Conservation (phyloP, 495 filamentous ascomycete species). For the Clohesyomyces aquaticus region DNA sequence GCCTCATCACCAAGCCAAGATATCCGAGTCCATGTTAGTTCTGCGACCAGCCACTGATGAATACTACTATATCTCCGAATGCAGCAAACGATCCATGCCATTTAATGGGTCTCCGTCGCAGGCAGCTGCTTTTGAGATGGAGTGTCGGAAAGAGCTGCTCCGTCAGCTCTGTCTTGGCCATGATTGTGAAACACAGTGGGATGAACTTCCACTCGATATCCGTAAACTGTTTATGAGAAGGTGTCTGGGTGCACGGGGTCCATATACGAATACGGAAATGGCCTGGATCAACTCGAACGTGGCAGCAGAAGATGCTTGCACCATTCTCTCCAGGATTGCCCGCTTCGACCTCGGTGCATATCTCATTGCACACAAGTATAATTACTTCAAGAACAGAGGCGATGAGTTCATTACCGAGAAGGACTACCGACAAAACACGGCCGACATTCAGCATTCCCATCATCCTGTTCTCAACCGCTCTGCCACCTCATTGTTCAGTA, state of each 20-base stretch:
- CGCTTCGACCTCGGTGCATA: constrained; percentile 44
- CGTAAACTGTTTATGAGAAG: constrained; percentile 40
- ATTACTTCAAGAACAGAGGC: constrained; percentile 36
- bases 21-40: constrained; percentile 55
- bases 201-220: constrained; percentile 39
- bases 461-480: constrained; percentile 31
- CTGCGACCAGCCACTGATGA: constrained; percentile 22
- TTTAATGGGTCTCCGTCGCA: background rate
- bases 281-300: constrained; percentile 40
- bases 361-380: constrained; percentile 37
- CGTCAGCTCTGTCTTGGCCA: constrained; percentile 44
- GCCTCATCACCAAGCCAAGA: constrained; percentile 55
- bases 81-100: constrained; percentile 39
- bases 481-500: constrained; percentile 19
- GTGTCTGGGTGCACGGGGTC: constrained; percentile 35
- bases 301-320: constrained; percentile 37
- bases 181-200: constrained; percentile 44
- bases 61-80: constrained; percentile 35
- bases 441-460: constrained; percentile 36
- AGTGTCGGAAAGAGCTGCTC: constrained; percentile 36
- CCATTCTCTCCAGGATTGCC: constrained; percentile 36
- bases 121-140: constrained; percentile 22
- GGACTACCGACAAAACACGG: constrained; percentile 31
- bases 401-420: constrained; percentile 24
- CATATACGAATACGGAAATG: constrained; percentile 34